Percentiles rank a stretch among this genome's conserved stretches.
phyloP scores from a whole-genome alignment of 2,329 filamentous ascomycete genomes.

The Clonostachys sp. region DNA sequence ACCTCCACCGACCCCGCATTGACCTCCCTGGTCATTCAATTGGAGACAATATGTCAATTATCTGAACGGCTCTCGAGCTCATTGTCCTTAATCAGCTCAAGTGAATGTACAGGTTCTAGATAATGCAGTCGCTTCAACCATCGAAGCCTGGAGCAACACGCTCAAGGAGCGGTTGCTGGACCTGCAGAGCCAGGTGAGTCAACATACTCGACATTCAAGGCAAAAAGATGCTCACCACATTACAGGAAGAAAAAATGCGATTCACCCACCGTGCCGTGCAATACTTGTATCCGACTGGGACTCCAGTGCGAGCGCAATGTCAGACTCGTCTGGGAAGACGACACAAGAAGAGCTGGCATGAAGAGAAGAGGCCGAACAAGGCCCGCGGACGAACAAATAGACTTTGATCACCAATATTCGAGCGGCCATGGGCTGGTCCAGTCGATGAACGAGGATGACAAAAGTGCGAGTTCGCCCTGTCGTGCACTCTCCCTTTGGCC shows the following conservation, averaged over 20 bases:
- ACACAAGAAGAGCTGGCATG: constrained; percentile 6
- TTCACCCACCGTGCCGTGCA: constrained; percentile 4
- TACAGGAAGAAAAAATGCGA: constrained; percentile 7
- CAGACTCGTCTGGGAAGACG: constrained; percentile 11
- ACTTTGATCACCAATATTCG: background rate
- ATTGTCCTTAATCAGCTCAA: too few relatives aligned
- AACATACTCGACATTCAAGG: background rate
- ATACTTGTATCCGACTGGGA: constrained; percentile 4
- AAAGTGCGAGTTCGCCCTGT: background rate
- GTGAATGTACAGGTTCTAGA: too few relatives aligned
- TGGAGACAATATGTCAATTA: too few relatives aligned
- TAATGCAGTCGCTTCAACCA: too few relatives aligned
- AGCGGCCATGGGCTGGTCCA: too few relatives aligned
- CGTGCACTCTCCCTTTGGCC: constrained; percentile 6
- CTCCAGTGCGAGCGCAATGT: constrained; percentile 5
- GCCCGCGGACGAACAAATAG: background rate
- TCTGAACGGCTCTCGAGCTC: too few relatives aligned
- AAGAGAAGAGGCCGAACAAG: constrained; percentile 5
- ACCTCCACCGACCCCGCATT: too few relatives aligned
- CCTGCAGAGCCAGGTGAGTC: constrained; percentile 2
- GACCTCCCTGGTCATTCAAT: too few relatives aligned
- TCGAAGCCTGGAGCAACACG: background rate
- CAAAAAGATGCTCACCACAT: background rate
- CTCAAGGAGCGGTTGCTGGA: constrained; percentile 5
- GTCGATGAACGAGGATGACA: background rate